Base-by-base conservation (phyloP, 2,329 filamentous ascomycete genomes). In the Pseudogymnoascus sp. region DNA sequence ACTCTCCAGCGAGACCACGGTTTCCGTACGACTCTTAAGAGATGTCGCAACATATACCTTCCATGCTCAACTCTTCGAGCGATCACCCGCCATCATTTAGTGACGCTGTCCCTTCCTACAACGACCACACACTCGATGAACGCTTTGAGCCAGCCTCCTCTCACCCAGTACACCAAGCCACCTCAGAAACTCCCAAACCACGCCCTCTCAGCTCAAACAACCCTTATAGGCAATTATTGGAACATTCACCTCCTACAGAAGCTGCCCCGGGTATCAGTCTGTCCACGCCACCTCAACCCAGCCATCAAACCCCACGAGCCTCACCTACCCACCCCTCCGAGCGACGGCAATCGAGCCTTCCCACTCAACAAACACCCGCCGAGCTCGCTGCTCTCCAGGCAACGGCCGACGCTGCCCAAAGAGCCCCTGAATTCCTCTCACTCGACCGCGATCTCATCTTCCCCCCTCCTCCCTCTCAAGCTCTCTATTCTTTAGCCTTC, bases 401-500 rank as follows among this genome's bases (percentile, higher is more conserved):
- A 14, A 56, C 50, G 28, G 50, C 50, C 11, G 1, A 33, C 11
- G 50, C 50, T 5, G 50, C 50, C 2, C 50, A 56, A 21, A 10
- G 33, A 35, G 28, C 50, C 28, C 50, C 50, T 12, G 12, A 25
- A 16, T 11, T 25, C 35, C 59, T 60, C 25, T 40, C 59, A 16
- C 59, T 60, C 14, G 59, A 60, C 25, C 59, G 59, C 33, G 59
- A 60, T 8, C 59, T 60, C 21, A 60, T 60, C 7, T 60, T 40
- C 6, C 59, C 59, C 12, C 59, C 59, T 6, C 59, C 59, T 16
- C 59, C 59, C 10, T 60, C 59, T 11, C 59, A 60, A 40, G 59
- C 59, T 25, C 59, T 60, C 21, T 60, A 60, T 28, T 60, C 59
- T 18, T 35, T 60, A 5, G 25, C 59, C 2, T 60, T 60, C 4